Evolutionary conservation across 2,329 filamentous ascomycete species (phyloP), one percentile per base, ranked within the genome.

Genomic region (Ciborinia camelliae): DNA sequence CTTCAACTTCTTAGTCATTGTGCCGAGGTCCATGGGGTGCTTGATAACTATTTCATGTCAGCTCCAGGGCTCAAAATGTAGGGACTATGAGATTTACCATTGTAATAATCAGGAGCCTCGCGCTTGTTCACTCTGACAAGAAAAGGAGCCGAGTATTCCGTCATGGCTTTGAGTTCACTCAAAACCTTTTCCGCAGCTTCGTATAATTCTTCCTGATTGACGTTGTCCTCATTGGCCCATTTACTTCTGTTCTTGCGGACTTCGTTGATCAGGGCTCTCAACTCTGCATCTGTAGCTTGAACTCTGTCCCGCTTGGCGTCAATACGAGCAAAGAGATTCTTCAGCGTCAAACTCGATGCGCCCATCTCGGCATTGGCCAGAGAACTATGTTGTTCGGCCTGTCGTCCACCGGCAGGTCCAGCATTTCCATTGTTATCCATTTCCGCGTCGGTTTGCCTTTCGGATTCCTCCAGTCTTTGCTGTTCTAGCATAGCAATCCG

Each of bases 1-100:
- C 75, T 94, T 94, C 63, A 99, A 86, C 80, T 98, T 99, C 80
- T 99, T 99, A 68, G 96, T 97, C 92, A 99, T 98, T 55, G 88
- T 89, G 45, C 95, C 95, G 65, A 99, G 87, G 76, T 99, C 95
- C 95, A 99, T 99, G 2, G 95, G 95, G 54, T 93, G 90, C 78
- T 96, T 97, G 78, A 98, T 97, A 70, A 91, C 89, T 92, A 74
- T 85, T 81, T 71, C 79, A 78, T 28, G 80, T 82, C 72, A 75
- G 68, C 62, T 47, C 32, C 30, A 51, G 35, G 20, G 8, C 28
- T 8, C 20, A 45, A 51, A n/a, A 39, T 43, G 28, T 20, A 52
- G 28, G 30, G 39, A 35, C 9, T 26, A 35, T 45, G 43, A 41
- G 70, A 78, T 87, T 88, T 86, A 90, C 95, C 86, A 71, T 86